Evolutionary conservation across 2,329 filamentous ascomycete species (phyloP).

Genomic region (Alternaria consortialis): DNA sequence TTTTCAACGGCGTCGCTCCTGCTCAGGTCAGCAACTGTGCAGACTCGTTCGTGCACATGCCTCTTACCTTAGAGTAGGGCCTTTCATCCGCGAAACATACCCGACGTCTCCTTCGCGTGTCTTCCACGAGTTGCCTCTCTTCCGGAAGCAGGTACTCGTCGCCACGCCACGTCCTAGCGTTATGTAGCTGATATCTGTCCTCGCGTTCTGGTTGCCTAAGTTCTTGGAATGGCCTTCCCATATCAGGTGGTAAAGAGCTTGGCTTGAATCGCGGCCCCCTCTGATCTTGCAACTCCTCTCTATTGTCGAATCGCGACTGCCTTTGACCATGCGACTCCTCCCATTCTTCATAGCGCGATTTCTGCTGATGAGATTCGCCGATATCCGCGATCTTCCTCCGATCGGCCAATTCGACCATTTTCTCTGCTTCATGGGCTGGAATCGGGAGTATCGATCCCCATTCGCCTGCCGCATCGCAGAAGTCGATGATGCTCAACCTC

Average conservation of each 20-base stretch:
- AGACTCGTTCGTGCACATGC: not conserved
- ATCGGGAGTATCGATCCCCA: constrained; percentile 40
- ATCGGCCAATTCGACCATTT: constrained; percentile 31
- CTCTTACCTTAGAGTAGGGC: not conserved
- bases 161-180: not conserved
- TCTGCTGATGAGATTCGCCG: not conserved
- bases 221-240: not conserved
- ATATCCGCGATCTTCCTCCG: constrained; percentile 28
- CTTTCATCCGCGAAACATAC: constrained; percentile 1
- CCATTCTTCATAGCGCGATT: not conserved
- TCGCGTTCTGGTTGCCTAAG: not conserved
- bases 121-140: not conserved
- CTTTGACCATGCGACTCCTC: not conserved
- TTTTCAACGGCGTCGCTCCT: not conserved
- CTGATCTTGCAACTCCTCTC: not conserved
- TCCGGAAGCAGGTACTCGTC: not conserved
- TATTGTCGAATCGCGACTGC: not conserved
- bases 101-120: not conserved
- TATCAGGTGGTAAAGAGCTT: not conserved
- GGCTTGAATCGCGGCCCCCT: not conserved
- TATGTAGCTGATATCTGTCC: not conserved
- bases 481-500: constrained; percentile 30
- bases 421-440: constrained; percentile 25
- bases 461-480: constrained; percentile 37
- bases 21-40: not conserved